Percentiles rank a stretch among this genome's conserved stretches.
Conservation (phyloP, 2,329 filamentous ascomycete genomes). For the Meredithiella fracta region DNA sequence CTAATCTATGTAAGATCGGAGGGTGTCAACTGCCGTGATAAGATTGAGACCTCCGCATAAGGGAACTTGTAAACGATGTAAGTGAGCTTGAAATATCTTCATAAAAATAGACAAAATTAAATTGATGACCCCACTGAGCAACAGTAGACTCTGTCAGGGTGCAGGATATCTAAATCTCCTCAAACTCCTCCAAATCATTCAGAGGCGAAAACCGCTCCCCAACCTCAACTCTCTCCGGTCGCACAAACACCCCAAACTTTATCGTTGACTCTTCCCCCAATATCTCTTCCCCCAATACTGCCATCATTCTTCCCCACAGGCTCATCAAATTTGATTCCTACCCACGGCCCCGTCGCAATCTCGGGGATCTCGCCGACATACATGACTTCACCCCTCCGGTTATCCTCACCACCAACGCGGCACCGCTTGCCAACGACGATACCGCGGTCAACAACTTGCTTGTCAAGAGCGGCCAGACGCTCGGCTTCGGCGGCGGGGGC, state of each 20-base stretch:
- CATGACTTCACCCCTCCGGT: conserved; percentile 49
- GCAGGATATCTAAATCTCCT: conserved; percentile 39
- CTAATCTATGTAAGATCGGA: no score
- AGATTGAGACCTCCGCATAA: no score
- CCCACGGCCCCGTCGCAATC: conserved; percentile 51
- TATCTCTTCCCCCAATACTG: conserved; percentile 50
- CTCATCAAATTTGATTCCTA: conserved; percentile 61
- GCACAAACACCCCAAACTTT: conserved; percentile 64
- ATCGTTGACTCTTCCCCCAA: conserved; percentile 48
- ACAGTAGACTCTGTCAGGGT: neutral
- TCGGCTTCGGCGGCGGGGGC: conserved; percentile 59
- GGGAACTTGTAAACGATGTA: no score
- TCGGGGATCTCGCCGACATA: conserved; percentile 61
- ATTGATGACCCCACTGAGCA: neutral
- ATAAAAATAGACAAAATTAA: neutral
- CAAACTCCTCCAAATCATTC: conserved; percentile 62
- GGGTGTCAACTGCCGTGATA: no score
- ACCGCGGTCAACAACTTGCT: conserved; percentile 54
- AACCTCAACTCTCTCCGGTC: conserved; percentile 60
- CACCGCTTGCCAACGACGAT: conserved; percentile 48
- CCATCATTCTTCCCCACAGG: conserved; percentile 74
- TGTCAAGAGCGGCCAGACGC: conserved; percentile 49
- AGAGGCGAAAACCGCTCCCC: conserved; percentile 51
- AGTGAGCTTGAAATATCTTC: neutral
- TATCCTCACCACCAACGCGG: conserved; percentile 50